These are phyloP conservation scores for Neopestalotiopsis sp. DNA, from an alignment of 2,329 filamentous ascomycete species.

Conservation along the genomic window DNA sequence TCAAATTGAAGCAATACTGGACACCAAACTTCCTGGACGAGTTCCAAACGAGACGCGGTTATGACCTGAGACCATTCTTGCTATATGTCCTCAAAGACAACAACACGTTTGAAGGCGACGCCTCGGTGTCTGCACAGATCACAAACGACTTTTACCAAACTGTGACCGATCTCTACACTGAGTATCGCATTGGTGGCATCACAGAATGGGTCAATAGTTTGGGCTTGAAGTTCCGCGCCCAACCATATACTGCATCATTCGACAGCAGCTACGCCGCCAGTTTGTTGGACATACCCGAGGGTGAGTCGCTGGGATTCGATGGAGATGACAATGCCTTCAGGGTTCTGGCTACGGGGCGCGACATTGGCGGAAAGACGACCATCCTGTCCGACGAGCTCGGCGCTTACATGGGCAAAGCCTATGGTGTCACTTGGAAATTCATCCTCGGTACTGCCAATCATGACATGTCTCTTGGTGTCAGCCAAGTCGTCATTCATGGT, in stretches of 20 bases:
- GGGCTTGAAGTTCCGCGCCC: not conserved
- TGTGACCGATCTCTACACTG: not conserved
- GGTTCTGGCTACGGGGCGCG: not conserved
- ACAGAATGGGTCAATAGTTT: not conserved
- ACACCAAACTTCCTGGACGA: not conserved
- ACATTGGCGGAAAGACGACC: slow-evolving; percentile 3
- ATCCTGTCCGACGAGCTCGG: slow-evolving; percentile 1
- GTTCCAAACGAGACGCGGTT: not conserved
- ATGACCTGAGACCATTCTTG: not conserved
- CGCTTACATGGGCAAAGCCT: not conserved
- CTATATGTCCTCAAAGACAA: not conserved
- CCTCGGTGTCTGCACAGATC: not conserved
- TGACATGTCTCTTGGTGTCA: not conserved
- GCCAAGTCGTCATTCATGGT: not conserved
- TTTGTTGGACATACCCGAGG: not conserved
- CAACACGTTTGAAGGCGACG: not conserved
- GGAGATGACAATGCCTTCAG: not conserved
- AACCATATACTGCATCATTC: not conserved
- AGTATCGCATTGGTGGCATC: not conserved
- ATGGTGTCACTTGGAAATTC: not conserved
- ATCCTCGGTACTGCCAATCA: not conserved
- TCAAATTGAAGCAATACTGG: not conserved
- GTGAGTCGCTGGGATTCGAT: not conserved
- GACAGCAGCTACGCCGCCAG: not conserved
- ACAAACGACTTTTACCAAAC: slow-evolving; percentile 2